phyloP scores from a whole-genome alignment of 176 grass and related monocot genomes.

The Lolium rigidum region DNA sequence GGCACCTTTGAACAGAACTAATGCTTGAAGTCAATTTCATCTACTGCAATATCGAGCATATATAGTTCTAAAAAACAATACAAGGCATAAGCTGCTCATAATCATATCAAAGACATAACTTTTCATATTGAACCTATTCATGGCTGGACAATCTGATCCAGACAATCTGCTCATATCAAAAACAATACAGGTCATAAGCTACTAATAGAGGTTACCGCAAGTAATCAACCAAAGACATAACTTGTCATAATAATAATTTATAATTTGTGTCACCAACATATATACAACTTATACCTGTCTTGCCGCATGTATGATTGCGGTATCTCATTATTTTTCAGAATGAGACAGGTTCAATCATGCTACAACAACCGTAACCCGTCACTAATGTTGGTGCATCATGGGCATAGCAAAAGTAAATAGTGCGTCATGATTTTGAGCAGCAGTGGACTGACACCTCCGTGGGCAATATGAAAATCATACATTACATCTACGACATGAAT shows the following conservation, averaged over 20 bases:
- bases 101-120: too few relatives aligned
- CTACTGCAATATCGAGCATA: background rate
- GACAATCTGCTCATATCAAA: too few relatives aligned
- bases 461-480: background rate
- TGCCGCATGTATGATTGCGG: background rate
- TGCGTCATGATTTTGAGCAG: background rate
- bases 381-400: background rate
- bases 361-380: background rate
- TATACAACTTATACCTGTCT: background rate
- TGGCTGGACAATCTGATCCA: too few relatives aligned
- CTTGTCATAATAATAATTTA: background rate
- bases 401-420: background rate
- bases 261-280: background rate
- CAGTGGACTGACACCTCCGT: background rate
- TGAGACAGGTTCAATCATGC: background rate
- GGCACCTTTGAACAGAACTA: background rate
- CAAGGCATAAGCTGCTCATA: too few relatives aligned
- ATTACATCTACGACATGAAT: background rate
- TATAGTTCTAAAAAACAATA: background rate
- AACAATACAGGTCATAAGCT: background rate
- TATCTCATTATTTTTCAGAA: constrained; percentile 2
- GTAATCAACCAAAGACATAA: background rate
- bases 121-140: too few relatives aligned
- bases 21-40: constrained; percentile 5
- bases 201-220: background rate